Conservation (phyloP, 805 yeast species). For the Zygosaccharomyces pseudorouxii region DNA sequence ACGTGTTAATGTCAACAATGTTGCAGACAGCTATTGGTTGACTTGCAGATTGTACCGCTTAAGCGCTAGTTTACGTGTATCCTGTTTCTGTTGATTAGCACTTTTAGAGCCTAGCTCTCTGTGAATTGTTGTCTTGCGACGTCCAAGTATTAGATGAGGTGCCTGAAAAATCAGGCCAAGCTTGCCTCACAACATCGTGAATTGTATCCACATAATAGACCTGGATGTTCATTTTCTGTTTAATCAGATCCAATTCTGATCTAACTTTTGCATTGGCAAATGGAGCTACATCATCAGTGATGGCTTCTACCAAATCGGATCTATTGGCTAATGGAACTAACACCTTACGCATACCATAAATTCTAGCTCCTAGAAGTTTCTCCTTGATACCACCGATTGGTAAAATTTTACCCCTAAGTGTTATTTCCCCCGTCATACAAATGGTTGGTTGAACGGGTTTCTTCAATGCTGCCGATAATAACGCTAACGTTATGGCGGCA, state of each 20-base stretch:
- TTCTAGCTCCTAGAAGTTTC: slow-evolving; percentile 72
- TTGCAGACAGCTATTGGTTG: no score
- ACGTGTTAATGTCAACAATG: no score
- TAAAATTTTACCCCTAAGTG: slow-evolving; percentile 68
- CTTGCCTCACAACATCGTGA: slow-evolving; percentile 65
- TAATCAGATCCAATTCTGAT: slow-evolving; percentile 28
- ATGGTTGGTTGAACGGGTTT: slow-evolving; percentile 46
- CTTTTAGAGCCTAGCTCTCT: not conserved
- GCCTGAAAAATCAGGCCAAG: slow-evolving; percentile 47
- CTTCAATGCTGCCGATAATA: slow-evolving; percentile 66
- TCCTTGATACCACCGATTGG: slow-evolving; percentile 83
- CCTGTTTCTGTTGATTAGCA: no score
- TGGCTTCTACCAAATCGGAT: slow-evolving; percentile 61
- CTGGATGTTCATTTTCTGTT: slow-evolving; percentile 52
- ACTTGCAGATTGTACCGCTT: no score
- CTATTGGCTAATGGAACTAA: slow-evolving; percentile 68
- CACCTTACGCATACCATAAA: slow-evolving; percentile 58
- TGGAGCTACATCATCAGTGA: slow-evolving; percentile 36
- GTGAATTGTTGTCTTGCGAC: not conserved
- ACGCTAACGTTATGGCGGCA: slow-evolving; percentile 74
- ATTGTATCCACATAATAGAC: slow-evolving; percentile 68
- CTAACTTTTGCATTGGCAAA: slow-evolving; percentile 3
- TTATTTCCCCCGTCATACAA: slow-evolving; percentile 88
- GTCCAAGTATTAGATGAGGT: not conserved
- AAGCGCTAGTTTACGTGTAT: no score